phyloP scores from a whole-genome alignment of 1,139 yeast genomes.

The Candida freyschussii region DNA sequence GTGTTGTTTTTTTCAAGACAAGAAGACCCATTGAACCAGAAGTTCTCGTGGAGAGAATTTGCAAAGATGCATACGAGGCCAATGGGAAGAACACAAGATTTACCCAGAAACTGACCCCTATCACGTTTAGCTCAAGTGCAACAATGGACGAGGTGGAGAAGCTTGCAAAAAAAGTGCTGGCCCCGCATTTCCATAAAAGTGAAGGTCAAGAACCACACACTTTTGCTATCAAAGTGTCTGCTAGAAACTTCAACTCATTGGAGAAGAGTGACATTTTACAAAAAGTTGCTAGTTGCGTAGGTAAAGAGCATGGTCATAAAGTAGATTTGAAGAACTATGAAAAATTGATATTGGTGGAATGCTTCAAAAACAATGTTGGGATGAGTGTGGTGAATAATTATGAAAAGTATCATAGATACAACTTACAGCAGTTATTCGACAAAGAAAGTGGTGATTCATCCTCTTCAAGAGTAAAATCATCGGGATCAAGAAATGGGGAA shows the following conservation, averaged over 20 bases:
- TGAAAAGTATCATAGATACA: constrained; percentile 49
- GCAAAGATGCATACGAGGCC: constrained; percentile 52
- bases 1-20: constrained; percentile 78
- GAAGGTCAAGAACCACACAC: constrained; percentile 45
- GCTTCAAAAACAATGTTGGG: constrained; percentile 80
- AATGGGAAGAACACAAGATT: constrained; percentile 58
- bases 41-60: constrained; percentile 54
- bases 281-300: constrained; percentile 67
- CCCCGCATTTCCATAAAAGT: constrained; percentile 62
- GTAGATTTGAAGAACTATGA: constrained; percentile 83
- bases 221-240: constrained; percentile 78
- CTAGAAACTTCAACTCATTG: constrained; percentile 73
- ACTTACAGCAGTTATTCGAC: constrained; percentile 59
- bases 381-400: constrained; percentile 72
- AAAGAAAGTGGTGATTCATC: constrained; percentile 30
- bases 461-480: constrained; percentile 12
- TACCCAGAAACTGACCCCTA: constrained; percentile 77
- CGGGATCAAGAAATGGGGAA: too few relatives aligned
- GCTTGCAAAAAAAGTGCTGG: constrained; percentile 51
- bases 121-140: constrained; percentile 71
- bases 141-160: constrained; percentile 60
- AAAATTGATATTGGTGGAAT: constrained; percentile 74
- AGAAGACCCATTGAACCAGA: constrained; percentile 78
- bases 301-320: constrained; percentile 62
- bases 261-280: constrained; percentile 66